Evolutionary conservation across 1,139 yeast genomes (phyloP), one percentile per base, ranked within the genome.

Genomic region (Scheffersomyces illinoinensis): DNA sequence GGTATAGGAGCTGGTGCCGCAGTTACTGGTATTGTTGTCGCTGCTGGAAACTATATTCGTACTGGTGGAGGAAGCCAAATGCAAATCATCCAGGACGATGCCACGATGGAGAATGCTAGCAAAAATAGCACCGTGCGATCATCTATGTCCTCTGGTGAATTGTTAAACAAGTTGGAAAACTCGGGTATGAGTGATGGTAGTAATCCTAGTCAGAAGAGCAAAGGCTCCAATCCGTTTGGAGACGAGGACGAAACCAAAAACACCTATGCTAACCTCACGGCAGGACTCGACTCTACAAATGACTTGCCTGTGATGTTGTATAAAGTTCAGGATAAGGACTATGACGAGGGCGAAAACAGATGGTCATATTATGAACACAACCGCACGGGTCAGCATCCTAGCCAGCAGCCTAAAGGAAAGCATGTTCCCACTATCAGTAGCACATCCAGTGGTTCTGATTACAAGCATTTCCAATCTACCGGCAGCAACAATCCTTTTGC

Each of bases 141-240:
- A 8, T 75, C 78, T 19, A 62, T 75, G 56, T 74, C 78, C 2
- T 75, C 80, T 5, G 82, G 80, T 3, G 83, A 78, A 62, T 66
- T 78, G 26, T 70, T 79, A 53, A 66, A 61, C 51, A 74, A 68
- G 52, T 65, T 78, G 56, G 76, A 74, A 55, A 59, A 57, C 55
- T 57, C 69, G 56, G 47, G 50, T 54, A 46, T 47, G n/a, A 56
- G 54, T 33, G 56, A 50, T 18, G 47, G 46, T 17, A 56, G 58
- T 50, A 54, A 53, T 39, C 54, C 56, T 5, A 57, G 58, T 23
- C 47, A 50, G 8, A 51, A 56, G 46, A 26, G 47, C 49, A 52
- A 47, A 20, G 57, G 57, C 7, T 39, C 53, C 18, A 55, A 55
- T 20, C 47, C 17, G 56, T 59, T 47, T 56, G 55, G 1, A 58